Percentiles rank a stretch among this genome's conserved stretches.
phyloP scores from a whole-genome alignment of 75 land plant genomes.

The Cunninghamia lanceolata region DNA sequence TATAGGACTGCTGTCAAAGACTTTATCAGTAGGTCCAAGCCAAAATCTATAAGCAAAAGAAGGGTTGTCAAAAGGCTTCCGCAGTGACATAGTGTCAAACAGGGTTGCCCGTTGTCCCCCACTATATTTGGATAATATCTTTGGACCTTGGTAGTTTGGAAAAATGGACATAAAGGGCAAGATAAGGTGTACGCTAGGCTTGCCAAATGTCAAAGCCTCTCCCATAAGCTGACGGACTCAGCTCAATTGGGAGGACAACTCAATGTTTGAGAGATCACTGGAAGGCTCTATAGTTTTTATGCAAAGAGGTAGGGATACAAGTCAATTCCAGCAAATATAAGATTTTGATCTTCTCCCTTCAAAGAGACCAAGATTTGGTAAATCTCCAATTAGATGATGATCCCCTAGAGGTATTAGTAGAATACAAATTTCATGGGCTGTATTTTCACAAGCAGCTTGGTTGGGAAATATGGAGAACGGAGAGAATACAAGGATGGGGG shows the following conservation, averaged over 20 bases:
- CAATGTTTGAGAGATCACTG: not conserved
- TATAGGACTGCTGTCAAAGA: not conserved
- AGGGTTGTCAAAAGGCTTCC: not conserved
- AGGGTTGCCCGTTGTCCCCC: not conserved
- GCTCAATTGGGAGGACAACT: not conserved
- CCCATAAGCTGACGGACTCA: not conserved
- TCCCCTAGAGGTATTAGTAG: not conserved
- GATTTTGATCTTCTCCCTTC: not conserved
- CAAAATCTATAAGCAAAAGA: not conserved
- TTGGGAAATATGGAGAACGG: not conserved
- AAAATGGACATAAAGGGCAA: not conserved
- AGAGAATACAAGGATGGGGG: not conserved
- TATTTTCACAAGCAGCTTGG: too few relatives aligned
- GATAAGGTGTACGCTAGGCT: not conserved
- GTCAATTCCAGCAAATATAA: not conserved
- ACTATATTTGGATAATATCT: not conserved
- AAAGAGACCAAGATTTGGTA: not conserved
- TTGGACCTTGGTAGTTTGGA: too few relatives aligned
- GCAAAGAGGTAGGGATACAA: not conserved
- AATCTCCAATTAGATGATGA: not conserved
- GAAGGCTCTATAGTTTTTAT: not conserved
- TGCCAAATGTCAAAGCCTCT: not conserved
- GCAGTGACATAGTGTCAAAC: not conserved
- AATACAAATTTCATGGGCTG: not conserved
- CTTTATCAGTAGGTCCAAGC: not conserved